These are phyloP conservation scores for Pneumocystis carinii DNA, from an alignment of 1,139 yeast species.

Conservation along the genomic window DNA sequence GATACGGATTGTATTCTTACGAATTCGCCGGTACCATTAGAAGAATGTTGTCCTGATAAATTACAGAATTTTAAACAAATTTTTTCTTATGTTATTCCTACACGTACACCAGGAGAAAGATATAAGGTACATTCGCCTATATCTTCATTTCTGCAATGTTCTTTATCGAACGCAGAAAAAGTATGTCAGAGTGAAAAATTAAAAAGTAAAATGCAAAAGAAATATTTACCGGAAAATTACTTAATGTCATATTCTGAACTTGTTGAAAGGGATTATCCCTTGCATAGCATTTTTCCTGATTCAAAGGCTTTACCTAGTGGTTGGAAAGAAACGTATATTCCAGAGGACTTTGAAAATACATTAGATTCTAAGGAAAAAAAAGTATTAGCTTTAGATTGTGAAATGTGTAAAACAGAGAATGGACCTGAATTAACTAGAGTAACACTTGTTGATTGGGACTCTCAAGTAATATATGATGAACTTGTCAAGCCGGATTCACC, in stretches of 20 bases:
- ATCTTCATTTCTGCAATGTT: slow-evolving; percentile 41
- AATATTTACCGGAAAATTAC: slow-evolving; percentile 26
- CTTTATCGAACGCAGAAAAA: slow-evolving; percentile 42
- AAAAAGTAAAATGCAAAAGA: slow-evolving; percentile 14
- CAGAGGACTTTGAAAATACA: slow-evolving; percentile 15
- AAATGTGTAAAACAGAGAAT: slow-evolving; percentile 56
- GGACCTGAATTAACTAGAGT: slow-evolving; percentile 65
- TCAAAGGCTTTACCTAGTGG: slow-evolving; percentile 17
- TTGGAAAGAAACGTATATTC: slow-evolving; percentile 48
- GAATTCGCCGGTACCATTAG: slow-evolving; percentile 16
- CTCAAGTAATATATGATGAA: slow-evolving; percentile 48
- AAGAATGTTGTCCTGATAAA: slow-evolving; percentile 17
- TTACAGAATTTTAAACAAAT: slow-evolving; percentile 28
- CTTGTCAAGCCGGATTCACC: slow-evolving; percentile 61
- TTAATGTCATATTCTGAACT: slow-evolving; percentile 31
- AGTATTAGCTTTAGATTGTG: slow-evolving; percentile 78
- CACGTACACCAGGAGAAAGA: slow-evolving; percentile 48
- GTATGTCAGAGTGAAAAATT: slow-evolving; percentile 16
- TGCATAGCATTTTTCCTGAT: slow-evolving; percentile 31
- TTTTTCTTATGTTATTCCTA: slow-evolving; percentile 32
- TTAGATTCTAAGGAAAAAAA: slow-evolving; percentile 31
- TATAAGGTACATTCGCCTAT: slow-evolving; percentile 41
- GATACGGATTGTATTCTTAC: slow-evolving; percentile 10
- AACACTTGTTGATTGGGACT: slow-evolving; percentile 53
- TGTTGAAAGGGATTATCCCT: slow-evolving; percentile 41